These are phyloP conservation scores for Pythium utonaiense DNA, from an alignment of 352 stramenopile genomes.

Conservation along the genomic window DNA sequence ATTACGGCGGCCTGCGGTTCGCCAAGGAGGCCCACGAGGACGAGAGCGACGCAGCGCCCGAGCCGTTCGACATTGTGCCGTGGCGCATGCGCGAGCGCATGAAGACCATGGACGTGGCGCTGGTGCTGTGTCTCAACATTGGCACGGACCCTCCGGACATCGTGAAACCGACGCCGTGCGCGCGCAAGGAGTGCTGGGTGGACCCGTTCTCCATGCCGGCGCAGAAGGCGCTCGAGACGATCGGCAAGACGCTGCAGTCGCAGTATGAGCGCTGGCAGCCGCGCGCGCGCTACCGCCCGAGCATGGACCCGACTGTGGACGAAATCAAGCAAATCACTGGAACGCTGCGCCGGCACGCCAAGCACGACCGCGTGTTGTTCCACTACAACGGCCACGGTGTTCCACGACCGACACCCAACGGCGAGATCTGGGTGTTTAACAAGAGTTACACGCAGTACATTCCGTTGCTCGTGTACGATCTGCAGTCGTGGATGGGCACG, in stretches of 20 bases:
- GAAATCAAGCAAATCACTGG: slow-evolving; percentile 94
- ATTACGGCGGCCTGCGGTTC: slow-evolving; percentile 59
- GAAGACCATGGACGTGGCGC: slow-evolving; percentile 92
- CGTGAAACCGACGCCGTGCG: slow-evolving; percentile 95
- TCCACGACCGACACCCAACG: slow-evolving; percentile 94
- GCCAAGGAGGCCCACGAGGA: slow-evolving; percentile 41
- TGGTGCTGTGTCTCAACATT: slow-evolving; percentile 98
- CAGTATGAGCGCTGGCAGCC: slow-evolving; percentile 97
- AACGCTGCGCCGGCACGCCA: slow-evolving; percentile 89
- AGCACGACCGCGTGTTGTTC: slow-evolving; percentile 94
- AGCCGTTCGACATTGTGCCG: slow-evolving; percentile 53
- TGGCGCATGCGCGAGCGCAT: slow-evolving; percentile 87
- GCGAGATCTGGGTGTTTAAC: slow-evolving; percentile 99
- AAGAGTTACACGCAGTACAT: slow-evolving; percentile 99
- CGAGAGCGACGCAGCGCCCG: slow-evolving; percentile 16
- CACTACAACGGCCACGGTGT: slow-evolving; percentile 99
- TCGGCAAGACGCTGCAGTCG: slow-evolving; percentile 92
- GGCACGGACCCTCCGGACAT: slow-evolving; percentile 97
- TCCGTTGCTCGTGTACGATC: slow-evolving; percentile 94
- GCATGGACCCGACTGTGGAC: slow-evolving; percentile 96
- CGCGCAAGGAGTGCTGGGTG: slow-evolving; percentile 98
- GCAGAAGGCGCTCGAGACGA: slow-evolving; percentile 95
- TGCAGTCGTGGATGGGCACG: slow-evolving; percentile 93
- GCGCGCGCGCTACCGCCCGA: slow-evolving; percentile 91
- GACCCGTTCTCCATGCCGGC: slow-evolving; percentile 93